These are phyloP conservation scores for Globisporangium paddicum DNA, from an alignment of 352 stramenopile species.

Conservation along the genomic window DNA sequence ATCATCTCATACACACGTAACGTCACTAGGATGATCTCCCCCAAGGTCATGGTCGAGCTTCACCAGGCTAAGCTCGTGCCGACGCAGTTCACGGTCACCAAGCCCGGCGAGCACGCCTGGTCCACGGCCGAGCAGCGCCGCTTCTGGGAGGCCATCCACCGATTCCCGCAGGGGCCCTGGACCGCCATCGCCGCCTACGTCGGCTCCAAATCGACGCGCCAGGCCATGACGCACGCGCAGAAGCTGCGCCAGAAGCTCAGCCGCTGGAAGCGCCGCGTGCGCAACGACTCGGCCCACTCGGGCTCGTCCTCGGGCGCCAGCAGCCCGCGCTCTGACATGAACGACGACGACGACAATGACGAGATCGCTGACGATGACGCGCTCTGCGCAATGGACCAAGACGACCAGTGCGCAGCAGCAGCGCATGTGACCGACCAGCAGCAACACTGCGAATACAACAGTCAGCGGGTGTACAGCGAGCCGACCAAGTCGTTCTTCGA, in stretches of 20 bases:
- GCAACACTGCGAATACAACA: not conserved
- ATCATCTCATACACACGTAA: too few species aligned
- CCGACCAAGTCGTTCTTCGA: not conserved
- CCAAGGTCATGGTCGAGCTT: slow-evolving; percentile 54
- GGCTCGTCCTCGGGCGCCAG: not conserved
- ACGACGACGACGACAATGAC: slow-evolving; percentile 1
- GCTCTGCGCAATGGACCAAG: not conserved
- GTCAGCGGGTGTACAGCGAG: not conserved
- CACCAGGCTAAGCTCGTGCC: slow-evolving; percentile 50
- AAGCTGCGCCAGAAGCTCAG: slow-evolving; percentile 65
- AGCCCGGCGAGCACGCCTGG: slow-evolving; percentile 46
- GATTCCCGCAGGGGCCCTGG: slow-evolving; percentile 57
- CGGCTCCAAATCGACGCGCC: slow-evolving; percentile 54
- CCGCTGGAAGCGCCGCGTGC: slow-evolving; percentile 48
- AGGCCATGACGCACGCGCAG: slow-evolving; percentile 67
- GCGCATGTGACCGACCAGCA: not conserved
- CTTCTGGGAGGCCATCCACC: slow-evolving; percentile 56
- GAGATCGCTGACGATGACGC: not conserved
- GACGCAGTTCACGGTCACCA: slow-evolving; percentile 54
- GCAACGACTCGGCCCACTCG: slow-evolving; percentile 6
- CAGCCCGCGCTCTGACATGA: slow-evolving; percentile 12
- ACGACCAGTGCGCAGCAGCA: not conserved
- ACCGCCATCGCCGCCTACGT: slow-evolving; percentile 56
- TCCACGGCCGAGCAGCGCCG: slow-evolving; percentile 37
- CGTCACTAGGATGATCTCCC: slow-evolving; percentile 35